Base-by-base conservation (phyloP, 176 grass and related monocot species). In the Saccharum spontaneum region DNA sequence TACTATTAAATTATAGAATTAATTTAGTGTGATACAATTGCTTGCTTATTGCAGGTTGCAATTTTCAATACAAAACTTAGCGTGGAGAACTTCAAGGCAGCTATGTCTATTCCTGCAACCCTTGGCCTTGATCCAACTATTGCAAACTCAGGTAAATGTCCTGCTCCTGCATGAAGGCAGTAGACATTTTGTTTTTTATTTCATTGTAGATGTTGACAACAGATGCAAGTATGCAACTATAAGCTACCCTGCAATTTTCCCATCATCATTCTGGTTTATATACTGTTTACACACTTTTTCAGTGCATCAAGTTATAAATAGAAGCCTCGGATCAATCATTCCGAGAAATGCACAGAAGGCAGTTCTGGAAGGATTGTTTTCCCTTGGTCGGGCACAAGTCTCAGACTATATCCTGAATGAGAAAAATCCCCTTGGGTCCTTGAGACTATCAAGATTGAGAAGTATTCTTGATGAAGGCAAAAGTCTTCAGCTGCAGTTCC, bases 401-500 rank as follows among this genome's bases (percentile, higher is more conserved):
- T 98, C 96, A 6, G 89, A 95, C n/a, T 95, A 89, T 26, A 77
- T 98, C 89, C 81, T 98, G 80, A 95, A 95, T 79, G 93, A 95
- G 70, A 94, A 91, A 71, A 98, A 94, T 12, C 97, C 93, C 3
- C 13, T 98, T 15, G 97, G 97, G 22, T 87, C 87, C 50, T 87
- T 85, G 66, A 90, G 93, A 66, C 71, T 95, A 30, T 84, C 79
- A 82, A 95, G 89, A 83, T 50, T 98, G 67, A 95, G 86, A 83
- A 93, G 76, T 67, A 94, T 98, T 85, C 86, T 98, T 83, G 89
- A 92, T 80, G 93, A 95, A 90, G 97, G 97, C 24, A 94, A 95
- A 83, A 98, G 93, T 69, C 90, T 98, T 22, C 93, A 95, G 71
- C 89, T 98, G n/a, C 93, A 98, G 71, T 98, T 98, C 81, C 97